Evolutionary conservation across 2,329 filamentous ascomycete genomes (phyloP).

Genomic region (Aspergillus candidus): DNA sequence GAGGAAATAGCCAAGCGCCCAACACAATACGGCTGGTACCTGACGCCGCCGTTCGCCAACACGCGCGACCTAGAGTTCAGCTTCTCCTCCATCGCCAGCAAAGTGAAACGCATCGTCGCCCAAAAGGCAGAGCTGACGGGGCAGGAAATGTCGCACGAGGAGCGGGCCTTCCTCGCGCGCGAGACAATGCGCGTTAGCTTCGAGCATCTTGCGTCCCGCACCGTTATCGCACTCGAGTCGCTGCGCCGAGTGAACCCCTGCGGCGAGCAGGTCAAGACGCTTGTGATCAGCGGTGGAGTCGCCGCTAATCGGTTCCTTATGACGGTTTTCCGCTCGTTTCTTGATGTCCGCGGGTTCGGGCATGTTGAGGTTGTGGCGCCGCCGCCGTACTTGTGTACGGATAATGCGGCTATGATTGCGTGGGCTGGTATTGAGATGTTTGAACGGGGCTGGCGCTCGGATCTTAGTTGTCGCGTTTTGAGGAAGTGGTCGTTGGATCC

Average conservation of each 20-base stretch:
- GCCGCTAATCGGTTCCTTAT: slow-evolving; percentile 77
- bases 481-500: slow-evolving; percentile 71
- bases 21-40: slow-evolving; percentile 57
- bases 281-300: slow-evolving; percentile 87
- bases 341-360: slow-evolving; percentile 62
- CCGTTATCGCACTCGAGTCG: slow-evolving; percentile 61
- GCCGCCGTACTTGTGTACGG: slow-evolving; percentile 73
- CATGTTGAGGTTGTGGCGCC: slow-evolving; percentile 63
- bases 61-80: slow-evolving; percentile 59
- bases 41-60: slow-evolving; percentile 62
- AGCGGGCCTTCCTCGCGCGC: slow-evolving; percentile 63
- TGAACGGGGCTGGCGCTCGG: slow-evolving; percentile 63
- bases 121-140: slow-evolving; percentile 25
- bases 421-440: slow-evolving; percentile 95
- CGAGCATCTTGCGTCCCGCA: slow-evolving; percentile 73
- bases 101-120: slow-evolving; percentile 54
- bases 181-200: slow-evolving; percentile 76
- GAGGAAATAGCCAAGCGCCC: slow-evolving; percentile 52
- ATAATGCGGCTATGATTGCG: slow-evolving; percentile 96
- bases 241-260: slow-evolving; percentile 16
- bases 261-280: slow-evolving; percentile 44
- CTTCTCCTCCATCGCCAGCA: slow-evolving; percentile 66
- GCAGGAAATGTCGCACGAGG: slow-evolving; percentile 44
- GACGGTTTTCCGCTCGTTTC: slow-evolving; percentile 54
- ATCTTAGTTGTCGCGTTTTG: slow-evolving; percentile 54